Percentiles rank a stretch among this genome's conserved stretches.
Conservation (phyloP, 306 rosid species). For the Rubus idaeus region DNA sequence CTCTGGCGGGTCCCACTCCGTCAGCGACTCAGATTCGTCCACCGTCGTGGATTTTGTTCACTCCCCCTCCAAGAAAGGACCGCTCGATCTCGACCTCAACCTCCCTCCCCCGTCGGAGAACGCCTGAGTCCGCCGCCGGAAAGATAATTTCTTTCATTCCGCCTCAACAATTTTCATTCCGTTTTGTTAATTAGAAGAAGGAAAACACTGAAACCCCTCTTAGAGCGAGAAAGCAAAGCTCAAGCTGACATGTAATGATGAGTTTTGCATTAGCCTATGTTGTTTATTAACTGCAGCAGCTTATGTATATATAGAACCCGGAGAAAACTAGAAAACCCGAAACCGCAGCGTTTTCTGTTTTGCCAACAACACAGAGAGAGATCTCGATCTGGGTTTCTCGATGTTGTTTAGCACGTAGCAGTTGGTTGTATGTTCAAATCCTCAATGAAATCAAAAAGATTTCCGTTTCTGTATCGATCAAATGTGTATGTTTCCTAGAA, state of each 20-base stretch:
- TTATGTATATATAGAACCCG: neutral
- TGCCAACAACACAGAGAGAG: neutral
- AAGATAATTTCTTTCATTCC: neutral
- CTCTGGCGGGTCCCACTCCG: conserved; percentile 15
- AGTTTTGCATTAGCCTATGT: conserved; percentile 11
- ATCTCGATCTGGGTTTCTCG: neutral
- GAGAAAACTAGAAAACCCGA: neutral
- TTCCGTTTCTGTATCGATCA: neutral
- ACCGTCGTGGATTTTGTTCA: conserved; percentile 49
- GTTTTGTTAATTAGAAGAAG: neutral
- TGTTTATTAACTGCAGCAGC: conserved; percentile 15
- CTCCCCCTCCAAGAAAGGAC: conserved; percentile 20
- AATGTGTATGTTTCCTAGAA: neutral
- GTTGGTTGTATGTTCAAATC: neutral
- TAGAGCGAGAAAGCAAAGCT: conserved; percentile 12
- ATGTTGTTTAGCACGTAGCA: neutral
- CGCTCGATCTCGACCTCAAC: conserved; percentile 73
- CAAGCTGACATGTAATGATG: conserved; percentile 20
- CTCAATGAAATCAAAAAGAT: neutral
- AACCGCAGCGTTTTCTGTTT: neutral
- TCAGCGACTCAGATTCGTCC: conserved; percentile 58
- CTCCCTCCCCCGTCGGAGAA: conserved; percentile 60
- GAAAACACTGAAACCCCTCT: neutral
- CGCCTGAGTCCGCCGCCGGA: conserved; percentile 35
- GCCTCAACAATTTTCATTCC: neutral